phyloP scores from a whole-genome alignment of 768 basidiomycete genomes.

The Saitozyma sp. region DNA sequence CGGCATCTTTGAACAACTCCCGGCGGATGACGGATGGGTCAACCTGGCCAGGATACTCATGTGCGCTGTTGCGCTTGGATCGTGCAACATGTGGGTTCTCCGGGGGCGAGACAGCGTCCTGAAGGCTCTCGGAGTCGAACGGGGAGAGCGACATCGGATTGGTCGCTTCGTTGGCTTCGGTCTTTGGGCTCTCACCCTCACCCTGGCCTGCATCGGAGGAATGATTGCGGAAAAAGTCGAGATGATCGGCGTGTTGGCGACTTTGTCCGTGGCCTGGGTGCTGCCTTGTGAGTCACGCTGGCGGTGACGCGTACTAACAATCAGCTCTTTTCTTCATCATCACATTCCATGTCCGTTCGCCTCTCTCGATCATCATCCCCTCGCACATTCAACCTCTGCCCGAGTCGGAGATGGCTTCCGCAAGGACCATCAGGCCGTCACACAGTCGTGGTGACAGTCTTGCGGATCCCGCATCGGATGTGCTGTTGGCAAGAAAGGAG shows the following conservation, averaged over 20 bases:
- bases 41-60: constrained; percentile 46
- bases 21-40: constrained; percentile 40
- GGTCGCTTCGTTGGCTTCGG: constrained; percentile 43
- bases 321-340: constrained; percentile 73
- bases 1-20: constrained; percentile 36
- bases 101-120: constrained; percentile 42
- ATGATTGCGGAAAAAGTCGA: constrained; percentile 41
- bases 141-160: constrained; percentile 41
- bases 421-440: constrained; percentile 4
- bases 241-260: constrained; percentile 38
- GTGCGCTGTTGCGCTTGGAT: constrained; percentile 37
- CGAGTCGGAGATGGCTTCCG: not conserved
- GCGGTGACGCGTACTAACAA: not conserved
- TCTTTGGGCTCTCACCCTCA: constrained; percentile 36
- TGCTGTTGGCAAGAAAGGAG: constrained; percentile 80
- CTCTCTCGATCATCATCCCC: constrained; percentile 80
- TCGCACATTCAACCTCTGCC: constrained; percentile 51
- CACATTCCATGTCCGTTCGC: constrained; percentile 79
- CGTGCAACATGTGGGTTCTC: constrained; percentile 39
- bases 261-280: constrained; percentile 46
- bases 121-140: constrained; percentile 35
- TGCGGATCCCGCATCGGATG: constrained; percentile 55
- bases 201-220: constrained; percentile 40
- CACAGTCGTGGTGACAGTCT: constrained; percentile 33
- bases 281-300: constrained; percentile 40